Percentiles rank a stretch among this genome's conserved stretches.
Conservation (phyloP, 176 grass and related monocot genomes). For the Thalia dealbata region DNA sequence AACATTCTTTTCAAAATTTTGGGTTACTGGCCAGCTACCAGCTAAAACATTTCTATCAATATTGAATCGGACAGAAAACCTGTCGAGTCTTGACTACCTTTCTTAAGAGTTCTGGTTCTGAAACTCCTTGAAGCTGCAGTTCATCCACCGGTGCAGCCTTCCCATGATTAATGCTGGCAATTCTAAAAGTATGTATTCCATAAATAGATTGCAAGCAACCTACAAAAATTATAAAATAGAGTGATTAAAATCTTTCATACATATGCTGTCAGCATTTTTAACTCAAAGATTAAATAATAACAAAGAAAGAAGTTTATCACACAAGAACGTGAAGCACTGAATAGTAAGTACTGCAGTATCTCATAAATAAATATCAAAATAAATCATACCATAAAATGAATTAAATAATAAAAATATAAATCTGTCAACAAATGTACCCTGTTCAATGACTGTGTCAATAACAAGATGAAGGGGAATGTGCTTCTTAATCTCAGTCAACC, state of each 20-base stretch:
- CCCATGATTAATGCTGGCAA: constrained; percentile 45
- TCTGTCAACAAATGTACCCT: constrained; percentile 31
- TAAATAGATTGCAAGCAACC: constrained; percentile 59
- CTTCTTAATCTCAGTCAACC: constrained; percentile 37
- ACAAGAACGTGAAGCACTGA: too few species aligned
- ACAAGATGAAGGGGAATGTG: constrained; percentile 54
- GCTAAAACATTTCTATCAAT: too few species aligned
- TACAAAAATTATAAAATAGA: constrained; percentile 11
- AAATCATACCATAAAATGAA: background rate
- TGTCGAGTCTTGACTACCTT: constrained; percentile 26
- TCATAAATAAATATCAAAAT: background rate
- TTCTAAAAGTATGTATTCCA: constrained; percentile 54
- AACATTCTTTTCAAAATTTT: too few species aligned
- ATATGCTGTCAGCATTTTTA: background rate
- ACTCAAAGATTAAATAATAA: background rate
- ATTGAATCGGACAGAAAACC: too few species aligned
- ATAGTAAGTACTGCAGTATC: too few species aligned
- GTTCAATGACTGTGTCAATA: constrained; percentile 48
- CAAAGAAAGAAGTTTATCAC: background rate
- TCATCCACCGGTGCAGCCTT: constrained; percentile 59
- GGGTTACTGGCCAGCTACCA: too few species aligned
- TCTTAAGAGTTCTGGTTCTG: constrained; percentile 40
- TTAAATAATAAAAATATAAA: background rate
- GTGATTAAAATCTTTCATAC: background rate
- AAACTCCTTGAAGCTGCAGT: constrained; percentile 67